A percentile compares a stretch with the other conserved stretches of the same genome.
Evolutionary conservation across 2,329 filamentous ascomycete species (phyloP).

Genomic region (Scolecobasidium constrictum): DNA sequence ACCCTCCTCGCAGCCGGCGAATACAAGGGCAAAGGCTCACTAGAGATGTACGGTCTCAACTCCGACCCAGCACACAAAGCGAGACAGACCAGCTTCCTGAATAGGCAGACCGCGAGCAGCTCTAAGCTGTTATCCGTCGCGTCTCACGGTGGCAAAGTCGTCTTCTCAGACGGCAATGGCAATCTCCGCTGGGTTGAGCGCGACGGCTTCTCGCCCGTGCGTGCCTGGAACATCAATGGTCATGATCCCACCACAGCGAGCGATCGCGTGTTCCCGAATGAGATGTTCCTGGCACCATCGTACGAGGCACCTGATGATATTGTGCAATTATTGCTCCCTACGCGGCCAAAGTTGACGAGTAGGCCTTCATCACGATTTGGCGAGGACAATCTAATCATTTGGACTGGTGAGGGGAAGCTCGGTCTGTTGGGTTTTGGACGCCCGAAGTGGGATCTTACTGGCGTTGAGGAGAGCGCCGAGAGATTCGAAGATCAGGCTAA

Average conservation of each 20-base stretch:
- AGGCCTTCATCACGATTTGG: neutral
- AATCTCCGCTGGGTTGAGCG: slow-evolving; percentile 85
- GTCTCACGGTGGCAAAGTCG: slow-evolving; percentile 70
- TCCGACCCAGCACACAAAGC: slow-evolving; percentile 19
- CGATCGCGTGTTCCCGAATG: slow-evolving; percentile 3
- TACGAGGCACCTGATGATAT: slow-evolving; percentile 48
- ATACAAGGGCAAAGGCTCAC: slow-evolving; percentile 81
- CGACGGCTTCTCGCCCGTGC: slow-evolving; percentile 52
- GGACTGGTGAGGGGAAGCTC: slow-evolving; percentile 73
- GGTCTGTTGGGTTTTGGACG: slow-evolving; percentile 51
- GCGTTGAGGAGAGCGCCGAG: slow-evolving; percentile 15
- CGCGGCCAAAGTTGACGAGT: slow-evolving; percentile 22
- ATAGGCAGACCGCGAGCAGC: slow-evolving; percentile 70
- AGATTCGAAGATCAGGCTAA: slow-evolving; percentile 33
- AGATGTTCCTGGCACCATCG: slow-evolving; percentile 8
- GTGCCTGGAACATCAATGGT: slow-evolving; percentile 49
- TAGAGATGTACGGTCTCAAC: slow-evolving; percentile 71
- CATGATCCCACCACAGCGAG: neutral
- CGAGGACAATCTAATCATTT: slow-evolving; percentile 63
- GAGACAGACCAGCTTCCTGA: slow-evolving; percentile 38
- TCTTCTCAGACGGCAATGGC: slow-evolving; percentile 75
- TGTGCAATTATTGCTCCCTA: slow-evolving; percentile 66
- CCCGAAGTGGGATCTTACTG: slow-evolving; percentile 5
- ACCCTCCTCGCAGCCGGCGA: slow-evolving; percentile 76
- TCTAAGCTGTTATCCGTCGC: slow-evolving; percentile 74